Conservation (phyloP, 2,329 filamentous ascomycete genomes). For the Neofusicoccum umdonicola region DNA sequence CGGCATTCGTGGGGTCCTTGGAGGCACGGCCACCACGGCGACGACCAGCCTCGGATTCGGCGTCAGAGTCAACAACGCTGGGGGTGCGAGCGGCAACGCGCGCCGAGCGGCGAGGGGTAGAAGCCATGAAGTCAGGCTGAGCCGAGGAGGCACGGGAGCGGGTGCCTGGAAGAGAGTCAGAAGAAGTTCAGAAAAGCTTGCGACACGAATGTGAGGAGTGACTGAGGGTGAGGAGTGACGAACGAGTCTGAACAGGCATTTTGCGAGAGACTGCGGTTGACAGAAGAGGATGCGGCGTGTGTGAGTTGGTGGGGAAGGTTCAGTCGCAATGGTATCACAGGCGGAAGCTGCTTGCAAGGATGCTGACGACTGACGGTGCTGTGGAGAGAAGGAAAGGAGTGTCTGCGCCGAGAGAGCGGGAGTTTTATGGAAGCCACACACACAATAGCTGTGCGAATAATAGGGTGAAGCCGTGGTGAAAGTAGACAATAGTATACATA, state of each 20-base stretch:
- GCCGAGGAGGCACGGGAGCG: not conserved
- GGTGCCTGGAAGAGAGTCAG: not conserved
- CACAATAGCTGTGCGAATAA: slow-evolving; percentile 2
- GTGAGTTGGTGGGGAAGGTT: not conserved
- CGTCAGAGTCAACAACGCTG: not conserved
- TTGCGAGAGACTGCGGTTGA: not conserved
- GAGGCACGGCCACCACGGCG: not conserved
- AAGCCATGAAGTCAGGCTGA: not conserved
- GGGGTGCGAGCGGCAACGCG: not conserved
- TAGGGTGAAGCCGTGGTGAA: not conserved
- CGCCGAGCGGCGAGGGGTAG: not conserved
- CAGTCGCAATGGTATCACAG: no score
- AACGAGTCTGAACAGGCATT: not conserved
- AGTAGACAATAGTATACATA: not conserved
- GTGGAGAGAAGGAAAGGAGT: not conserved
- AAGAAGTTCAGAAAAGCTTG: not conserved
- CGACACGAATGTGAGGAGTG: not conserved
- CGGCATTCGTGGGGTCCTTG: not conserved
- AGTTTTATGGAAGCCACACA: not conserved
- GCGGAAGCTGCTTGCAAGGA: not conserved
- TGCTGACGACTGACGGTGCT: not conserved
- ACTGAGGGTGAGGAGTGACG: not conserved
- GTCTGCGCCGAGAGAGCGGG: not conserved
- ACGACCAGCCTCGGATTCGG: not conserved
- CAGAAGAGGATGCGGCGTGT: not conserved